phyloP scores from a whole-genome alignment of 1,284 basidiomycete species.

The Fistulinella cinereoalba region DNA sequence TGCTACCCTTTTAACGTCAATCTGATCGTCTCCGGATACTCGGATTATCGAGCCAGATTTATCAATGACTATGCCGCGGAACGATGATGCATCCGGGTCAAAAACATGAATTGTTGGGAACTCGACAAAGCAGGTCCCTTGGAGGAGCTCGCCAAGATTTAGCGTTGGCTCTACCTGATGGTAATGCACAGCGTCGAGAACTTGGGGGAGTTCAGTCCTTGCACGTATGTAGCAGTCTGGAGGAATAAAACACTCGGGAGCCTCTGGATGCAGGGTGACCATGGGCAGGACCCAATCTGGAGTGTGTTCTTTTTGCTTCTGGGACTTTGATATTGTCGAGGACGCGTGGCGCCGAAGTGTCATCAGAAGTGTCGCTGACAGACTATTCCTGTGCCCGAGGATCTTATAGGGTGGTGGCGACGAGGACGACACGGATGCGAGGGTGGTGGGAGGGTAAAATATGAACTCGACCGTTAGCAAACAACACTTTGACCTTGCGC shows the following conservation, averaged over 20 bases:
- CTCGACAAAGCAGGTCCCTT: constrained; percentile 69
- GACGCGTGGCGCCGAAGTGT: constrained; percentile 46
- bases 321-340: constrained; percentile 16
- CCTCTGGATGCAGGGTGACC: constrained; percentile 50
- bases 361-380: constrained; percentile 48
- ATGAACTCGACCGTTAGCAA: constrained; percentile 72
- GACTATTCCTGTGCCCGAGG: constrained; percentile 60
- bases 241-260: constrained; percentile 50
- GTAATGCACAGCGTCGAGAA: constrained; percentile 37
- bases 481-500: constrained; percentile 58
- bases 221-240: constrained; percentile 61
- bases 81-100: constrained; percentile 49
- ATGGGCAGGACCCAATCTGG: constrained; percentile 56
- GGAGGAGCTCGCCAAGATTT: constrained; percentile 49
- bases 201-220: constrained; percentile 35
- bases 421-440: constrained; percentile 39
- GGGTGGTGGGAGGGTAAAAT: constrained; percentile 51
- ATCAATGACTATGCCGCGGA: constrained; percentile 57
- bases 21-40: constrained; percentile 34
- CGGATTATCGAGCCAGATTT: constrained; percentile 42
- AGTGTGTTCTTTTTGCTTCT: constrained; percentile 38
- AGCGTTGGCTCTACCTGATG: constrained; percentile 56
- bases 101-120: constrained; percentile 78
- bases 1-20: constrained; percentile 33
- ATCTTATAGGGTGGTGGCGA: constrained; percentile 40